Percentiles rank a stretch among this genome's conserved stretches.
Evolutionary conservation across 208 protist genomes (phyloP).

Genomic region (Herpetomonas tarakana): DNA sequence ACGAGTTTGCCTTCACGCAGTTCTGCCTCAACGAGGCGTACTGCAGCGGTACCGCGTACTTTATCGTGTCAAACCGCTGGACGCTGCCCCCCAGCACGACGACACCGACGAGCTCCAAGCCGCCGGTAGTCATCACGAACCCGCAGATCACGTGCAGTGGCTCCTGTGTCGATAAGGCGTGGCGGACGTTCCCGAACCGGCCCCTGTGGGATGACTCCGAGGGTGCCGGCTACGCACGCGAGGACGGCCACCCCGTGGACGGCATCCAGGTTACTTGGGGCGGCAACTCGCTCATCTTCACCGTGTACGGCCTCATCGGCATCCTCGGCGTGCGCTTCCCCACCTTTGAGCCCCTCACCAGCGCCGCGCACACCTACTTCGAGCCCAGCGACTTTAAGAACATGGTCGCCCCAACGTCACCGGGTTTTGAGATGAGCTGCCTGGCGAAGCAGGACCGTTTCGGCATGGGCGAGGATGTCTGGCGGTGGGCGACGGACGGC

Average conservation of each 20-base stretch:
- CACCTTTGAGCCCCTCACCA: conserved; percentile 66
- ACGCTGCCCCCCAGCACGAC: conserved; percentile 32
- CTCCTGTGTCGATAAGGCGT: conserved; percentile 66
- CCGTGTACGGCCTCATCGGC: conserved; percentile 65
- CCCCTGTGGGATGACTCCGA: conserved; percentile 67
- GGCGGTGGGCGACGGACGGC: conserved; percentile 50
- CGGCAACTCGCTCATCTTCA: conserved; percentile 65
- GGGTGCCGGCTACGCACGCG: conserved; percentile 37
- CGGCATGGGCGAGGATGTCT: conserved; percentile 72
- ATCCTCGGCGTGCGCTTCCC: conserved; percentile 82
- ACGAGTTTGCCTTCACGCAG: conserved; percentile 68
- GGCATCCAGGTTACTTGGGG: conserved; percentile 53
- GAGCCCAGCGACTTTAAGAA: conserved; percentile 45
- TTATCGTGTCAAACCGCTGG: conserved; percentile 46
- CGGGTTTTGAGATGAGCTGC: conserved; percentile 69
- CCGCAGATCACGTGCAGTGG: conserved; percentile 65
- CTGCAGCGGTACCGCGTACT: conserved; percentile 69
- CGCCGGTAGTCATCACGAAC: conserved; percentile 33
- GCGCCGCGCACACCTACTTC: conserved; percentile 41
- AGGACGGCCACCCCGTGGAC: conserved; percentile 56
- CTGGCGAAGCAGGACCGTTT: conserved; percentile 45
- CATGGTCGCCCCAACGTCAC: conserved; percentile 33
- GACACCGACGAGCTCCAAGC: conserved; percentile 6
- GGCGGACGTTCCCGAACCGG: conserved; percentile 55
- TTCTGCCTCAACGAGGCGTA: conserved; percentile 54